These are phyloP conservation scores for Phytophthora multivora DNA, from an alignment of 352 stramenopile species.

Conservation along the genomic window DNA sequence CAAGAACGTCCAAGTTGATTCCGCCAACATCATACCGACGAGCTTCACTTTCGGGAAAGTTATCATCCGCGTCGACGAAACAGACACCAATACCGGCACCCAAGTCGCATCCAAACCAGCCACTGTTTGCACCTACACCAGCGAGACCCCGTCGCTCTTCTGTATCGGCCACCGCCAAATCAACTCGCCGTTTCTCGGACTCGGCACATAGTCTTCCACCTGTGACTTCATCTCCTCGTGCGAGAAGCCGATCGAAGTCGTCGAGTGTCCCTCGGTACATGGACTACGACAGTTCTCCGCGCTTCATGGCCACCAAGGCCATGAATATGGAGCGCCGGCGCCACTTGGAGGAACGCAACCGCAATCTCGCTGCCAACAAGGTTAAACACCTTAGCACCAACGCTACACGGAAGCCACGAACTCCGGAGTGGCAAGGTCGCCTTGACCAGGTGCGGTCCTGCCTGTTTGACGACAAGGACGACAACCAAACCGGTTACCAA, in stretches of 20 bases:
- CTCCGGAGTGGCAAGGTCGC: slow-evolving; percentile 13
- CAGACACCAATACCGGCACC: neutral
- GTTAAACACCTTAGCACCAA: slow-evolving; percentile 6
- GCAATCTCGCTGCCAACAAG: slow-evolving; percentile 23
- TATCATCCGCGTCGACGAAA: slow-evolving; percentile 4
- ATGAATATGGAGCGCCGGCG: slow-evolving; percentile 43
- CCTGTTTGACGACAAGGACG: slow-evolving; percentile 20
- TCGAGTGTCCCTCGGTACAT: slow-evolving; percentile 34
- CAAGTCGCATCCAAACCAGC: slow-evolving; percentile 9
- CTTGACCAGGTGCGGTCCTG: slow-evolving; percentile 25
- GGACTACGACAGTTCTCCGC: slow-evolving; percentile 41
- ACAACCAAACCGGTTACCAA: neutral
- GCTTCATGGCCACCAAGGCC: slow-evolving; percentile 42
- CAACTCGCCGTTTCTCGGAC: slow-evolving; percentile 17
- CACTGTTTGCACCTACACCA: neutral
- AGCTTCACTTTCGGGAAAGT: slow-evolving; percentile 6
- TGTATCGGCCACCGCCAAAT: neutral
- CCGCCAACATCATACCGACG: slow-evolving; percentile 10
- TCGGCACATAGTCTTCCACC: neutral
- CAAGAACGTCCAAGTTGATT: slow-evolving; percentile 15
- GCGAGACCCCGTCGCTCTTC: slow-evolving; percentile 19
- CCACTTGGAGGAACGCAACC: slow-evolving; percentile 38
- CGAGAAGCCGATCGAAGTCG: slow-evolving; percentile 12
- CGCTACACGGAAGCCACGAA: slow-evolving; percentile 5
- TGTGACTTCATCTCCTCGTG: slow-evolving; percentile 6